Base-by-base conservation (phyloP, 73 alveolate species). In the Urostyla sp. region DNA sequence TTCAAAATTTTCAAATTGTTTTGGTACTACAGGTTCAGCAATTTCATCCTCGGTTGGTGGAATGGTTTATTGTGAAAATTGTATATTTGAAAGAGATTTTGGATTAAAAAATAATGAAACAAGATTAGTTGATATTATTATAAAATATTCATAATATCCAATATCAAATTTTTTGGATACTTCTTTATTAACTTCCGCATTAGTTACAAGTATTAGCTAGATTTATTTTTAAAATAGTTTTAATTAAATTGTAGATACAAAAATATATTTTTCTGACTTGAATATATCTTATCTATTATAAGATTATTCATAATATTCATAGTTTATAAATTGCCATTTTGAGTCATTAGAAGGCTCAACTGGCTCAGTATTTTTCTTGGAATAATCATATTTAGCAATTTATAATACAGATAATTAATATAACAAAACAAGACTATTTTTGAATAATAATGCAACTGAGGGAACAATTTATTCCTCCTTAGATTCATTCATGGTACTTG, bases 291-390 rank as follows among this genome's bases (percentile, higher is more conserved):
- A 6, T 6, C 5, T 28, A n/a, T 5, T 2, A 4, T 52, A 40
- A 59, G 40, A 37, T 6, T 37, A 66, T 13, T 8, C 32, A 4
- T 3, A 4, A 24, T 66, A 66, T 24, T 66, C 80, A 28, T 27
- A 40, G 28, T 43, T 66, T 66, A 66, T 66, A 13, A 54, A 66
- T 45, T 66, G 80, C 30, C 13, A 18, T 18, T 66, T 66, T 34
- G 28, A 6, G 15, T 40, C 37, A n/a, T 15, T 66, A 6, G 11
- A 2, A 43, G 60, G 66, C 6, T 28, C n/a, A 35, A 11, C 3
- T n/a, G 76, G 76, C 34, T 36, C 76, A 7, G 76, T 21, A 4
- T 11, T 66, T 21, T 66, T 40, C 44, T 2, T 6, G 8, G 16
- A 20, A 18, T 21, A 36, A 8, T 45, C 80, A 20, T 18, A 18